Conservation (phyloP, 2,329 filamentous ascomycete species). For the Sporothrix curviconia region DNA sequence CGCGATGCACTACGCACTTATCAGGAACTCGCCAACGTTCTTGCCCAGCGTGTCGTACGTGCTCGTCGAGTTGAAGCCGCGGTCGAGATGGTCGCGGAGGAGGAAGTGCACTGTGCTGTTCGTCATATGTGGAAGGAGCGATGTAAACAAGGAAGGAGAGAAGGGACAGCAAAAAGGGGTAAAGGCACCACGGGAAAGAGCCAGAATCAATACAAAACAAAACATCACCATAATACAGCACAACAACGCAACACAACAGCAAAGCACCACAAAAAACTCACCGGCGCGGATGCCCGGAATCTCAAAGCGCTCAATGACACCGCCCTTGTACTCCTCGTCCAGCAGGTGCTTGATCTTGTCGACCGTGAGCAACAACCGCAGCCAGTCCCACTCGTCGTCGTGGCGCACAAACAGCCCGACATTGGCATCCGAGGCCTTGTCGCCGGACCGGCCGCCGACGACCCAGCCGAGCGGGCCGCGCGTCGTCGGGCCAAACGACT, state of each 20-base stretch:
- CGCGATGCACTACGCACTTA: no score
- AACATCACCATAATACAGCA: no score
- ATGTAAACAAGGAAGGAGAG: no score
- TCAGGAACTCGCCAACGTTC: constrained; percentile 20
- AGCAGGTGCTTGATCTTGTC: constrained; percentile 32
- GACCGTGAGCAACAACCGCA: constrained; percentile 35
- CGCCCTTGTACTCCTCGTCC: constrained; percentile 31
- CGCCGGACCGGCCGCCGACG: constrained; percentile 31
- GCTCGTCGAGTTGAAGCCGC: constrained; percentile 17
- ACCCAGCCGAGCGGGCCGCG: constrained; percentile 26
- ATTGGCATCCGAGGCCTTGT: constrained; percentile 39
- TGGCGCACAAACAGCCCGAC: constrained; percentile 40
- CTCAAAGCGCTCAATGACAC: constrained; percentile 40
- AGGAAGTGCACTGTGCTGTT: constrained; percentile 21
- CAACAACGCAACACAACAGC: no score
- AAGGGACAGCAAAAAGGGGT: no score
- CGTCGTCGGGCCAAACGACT: constrained; percentile 18
- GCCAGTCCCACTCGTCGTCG: constrained; percentile 40
- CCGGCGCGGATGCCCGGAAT: constrained; percentile 33
- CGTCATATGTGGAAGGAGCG: no score
- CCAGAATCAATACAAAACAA: no score
- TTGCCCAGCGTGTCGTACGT: constrained; percentile 14
- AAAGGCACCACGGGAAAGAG: no score
- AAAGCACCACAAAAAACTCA: no score
- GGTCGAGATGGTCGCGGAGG: constrained; percentile 28